Base-by-base conservation (phyloP, 2,329 filamentous ascomycete genomes). In the Ramularia collo-cygni region DNA sequence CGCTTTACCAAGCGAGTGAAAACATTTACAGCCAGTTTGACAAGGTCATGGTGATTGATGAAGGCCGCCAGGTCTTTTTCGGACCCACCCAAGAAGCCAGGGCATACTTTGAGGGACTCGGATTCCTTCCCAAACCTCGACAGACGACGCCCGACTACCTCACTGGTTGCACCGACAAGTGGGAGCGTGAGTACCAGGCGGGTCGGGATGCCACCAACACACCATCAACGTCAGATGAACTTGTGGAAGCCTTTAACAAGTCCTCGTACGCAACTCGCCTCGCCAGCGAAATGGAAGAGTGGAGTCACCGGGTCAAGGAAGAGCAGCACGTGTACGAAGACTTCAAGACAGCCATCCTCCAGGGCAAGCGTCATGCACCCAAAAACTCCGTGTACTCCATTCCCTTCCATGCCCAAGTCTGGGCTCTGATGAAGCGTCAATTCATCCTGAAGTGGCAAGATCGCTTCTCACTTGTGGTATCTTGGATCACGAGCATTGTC, bases 361-460 rank as follows among this genome's bases (percentile, higher is more conserved):
- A 93, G 56, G 80, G 81, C 59, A 93, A 94, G 69, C 80, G 85
- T 8, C 79, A 81, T 6, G 83, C 85, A 0, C 67, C 72, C 0
- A 77, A 80, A 55, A 78, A 76, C 42, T 90, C 85, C 0, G 83
- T 90, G 24, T 94, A 94, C 64, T 81, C 79, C 1, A 82, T 89
- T 38, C 85, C 86, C 0, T 92, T 92, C 64, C 78, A 88, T 48
- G 68, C 85, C 1, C 88, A 94, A 59, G 73, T 92, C 15, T 89
- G 81, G 81, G 83, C 84, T 1, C 65, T 92, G 46, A 84, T 89
- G 74, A 82, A 86, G 61, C 78, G 87, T 4, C 86, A 93, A 60
- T 92, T 88, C 60, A 70, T 83, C 37, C 79, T 93, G 54, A 92
- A 92, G 67, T 81, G 86, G 68, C 85, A 93, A 61, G 86, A 94